Conservation (phyloP, 164 flowering plant species). For the Aristolochia californica region DNA sequence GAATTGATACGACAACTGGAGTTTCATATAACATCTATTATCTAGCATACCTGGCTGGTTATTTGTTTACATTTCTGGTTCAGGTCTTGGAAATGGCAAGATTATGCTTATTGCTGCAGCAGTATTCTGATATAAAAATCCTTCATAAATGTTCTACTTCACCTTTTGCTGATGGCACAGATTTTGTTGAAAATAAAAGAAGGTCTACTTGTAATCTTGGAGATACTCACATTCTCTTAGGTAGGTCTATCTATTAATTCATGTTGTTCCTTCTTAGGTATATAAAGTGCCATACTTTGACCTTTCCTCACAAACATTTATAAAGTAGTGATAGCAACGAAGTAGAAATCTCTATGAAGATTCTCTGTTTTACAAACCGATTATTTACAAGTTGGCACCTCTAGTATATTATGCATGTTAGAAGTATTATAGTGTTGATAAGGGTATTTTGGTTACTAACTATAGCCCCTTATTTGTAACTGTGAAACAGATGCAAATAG, state of each 20-base stretch:
- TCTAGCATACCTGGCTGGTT: no score
- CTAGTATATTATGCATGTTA: no score
- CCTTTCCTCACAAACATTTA: not conserved
- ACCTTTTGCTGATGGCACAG: conserved; percentile 79
- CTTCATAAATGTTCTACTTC: conserved; percentile 69
- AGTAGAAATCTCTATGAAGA: not conserved
- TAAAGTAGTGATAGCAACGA: not conserved
- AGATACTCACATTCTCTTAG: not conserved
- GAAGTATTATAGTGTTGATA: no score
- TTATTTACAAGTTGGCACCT: no score
- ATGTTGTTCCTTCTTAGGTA: not conserved
- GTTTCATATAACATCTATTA: not conserved
- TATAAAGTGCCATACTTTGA: not conserved
- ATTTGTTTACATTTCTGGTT: not conserved
- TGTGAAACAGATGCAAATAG: no score
- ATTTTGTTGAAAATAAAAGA: conserved; percentile 60
- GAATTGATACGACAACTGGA: no score
- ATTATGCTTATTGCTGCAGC: conserved; percentile 23
- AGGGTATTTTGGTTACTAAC: no score
- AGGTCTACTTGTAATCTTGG: conserved; percentile 29
- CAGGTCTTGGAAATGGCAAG: conserved; percentile 37
- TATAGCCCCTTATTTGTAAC: no score
- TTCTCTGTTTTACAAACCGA: no score
- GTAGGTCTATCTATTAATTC: not conserved
- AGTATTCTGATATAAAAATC: conserved; percentile 54